Base-by-base conservation (phyloP, 1,284 basidiomycete genomes). In the Stereum hirsutum region DNA sequence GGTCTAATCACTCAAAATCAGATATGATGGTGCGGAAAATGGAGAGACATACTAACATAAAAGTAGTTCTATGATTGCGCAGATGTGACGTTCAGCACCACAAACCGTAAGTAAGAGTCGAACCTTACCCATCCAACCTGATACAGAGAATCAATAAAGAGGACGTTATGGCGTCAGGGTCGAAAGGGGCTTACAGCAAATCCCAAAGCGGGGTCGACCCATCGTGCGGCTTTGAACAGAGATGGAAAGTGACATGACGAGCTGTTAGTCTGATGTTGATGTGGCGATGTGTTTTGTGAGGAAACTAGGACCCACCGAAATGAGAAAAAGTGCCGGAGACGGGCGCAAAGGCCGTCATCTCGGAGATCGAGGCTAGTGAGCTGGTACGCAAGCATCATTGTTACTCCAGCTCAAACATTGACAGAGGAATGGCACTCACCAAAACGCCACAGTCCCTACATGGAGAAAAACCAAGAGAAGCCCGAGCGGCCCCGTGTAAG, bases 271-370 rank as follows among this genome's bases (percentile, higher is more conserved):
- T 15, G 35, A 21, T 3, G 28, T 21, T 6, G 11, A 39, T 21
- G 5, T 24, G 17, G 23, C 19, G 12, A 14, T 2, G 30, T 30
- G 12, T 21, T 23, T 15, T 14, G 19, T 27, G 25, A 20, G 14
- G 30, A n/a, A 25, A 47, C 4, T 6, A 2, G 4, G 20, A 30
- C 37, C 12, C 37, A 73, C 74, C 72, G 54, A 74, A 85, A 56
- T 83, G 78, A 19, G 81, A 75, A 55, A 86, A 80, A 0, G 81
- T 78, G n/a, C 82, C 82, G 17, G 82, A 84, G 46, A 85, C 73
- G 5, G 81, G 82, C 1, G 80, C 80, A 59, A 72, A 74, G 2
- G 76, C 72, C 12, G 81, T 81, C 81, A 85, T 79, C 58, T 85
- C 81, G 36, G 77, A 81, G 23, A 83, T 59, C 2, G 78, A 70